Evolutionary conservation across 768 basidiomycete species (phyloP).

Genomic region (Trametes maxima): DNA sequence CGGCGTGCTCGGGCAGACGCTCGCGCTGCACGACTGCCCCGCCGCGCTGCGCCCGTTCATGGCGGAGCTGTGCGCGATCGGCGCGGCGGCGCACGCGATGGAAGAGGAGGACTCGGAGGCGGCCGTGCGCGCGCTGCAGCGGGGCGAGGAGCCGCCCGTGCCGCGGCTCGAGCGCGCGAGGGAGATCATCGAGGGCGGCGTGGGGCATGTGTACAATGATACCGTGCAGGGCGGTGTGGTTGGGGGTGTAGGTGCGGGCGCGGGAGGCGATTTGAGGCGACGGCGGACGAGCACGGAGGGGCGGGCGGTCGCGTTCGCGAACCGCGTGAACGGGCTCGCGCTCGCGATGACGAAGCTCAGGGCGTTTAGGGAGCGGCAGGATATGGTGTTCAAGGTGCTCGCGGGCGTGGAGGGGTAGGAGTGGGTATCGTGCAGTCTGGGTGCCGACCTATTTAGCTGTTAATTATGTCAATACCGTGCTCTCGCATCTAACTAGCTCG

Average conservation of each 20-base stretch:
- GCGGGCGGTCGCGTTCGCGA: constrained; percentile 72
- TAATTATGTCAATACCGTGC: not conserved
- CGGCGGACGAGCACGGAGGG: constrained; percentile 45
- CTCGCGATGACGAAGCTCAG: constrained; percentile 68
- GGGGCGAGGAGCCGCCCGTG: constrained; percentile 20
- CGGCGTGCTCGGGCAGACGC: constrained; percentile 57
- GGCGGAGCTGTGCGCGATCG: constrained; percentile 31
- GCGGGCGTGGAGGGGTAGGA: constrained; percentile 39
- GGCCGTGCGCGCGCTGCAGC: constrained; percentile 23
- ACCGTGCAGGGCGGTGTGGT: not conserved
- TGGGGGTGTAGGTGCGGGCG: not conserved
- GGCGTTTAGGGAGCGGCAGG: constrained; percentile 74
- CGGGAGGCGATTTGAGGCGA: constrained; percentile 21
- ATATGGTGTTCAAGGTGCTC: constrained; percentile 68
- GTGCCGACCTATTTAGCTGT: not conserved
- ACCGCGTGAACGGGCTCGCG: constrained; percentile 74
- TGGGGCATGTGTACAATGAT: constrained; percentile 24
- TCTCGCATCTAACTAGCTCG: not conserved
- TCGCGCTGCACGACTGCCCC: constrained; percentile 67
- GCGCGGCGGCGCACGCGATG: constrained; percentile 25
- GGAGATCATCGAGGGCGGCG: constrained; percentile 28
- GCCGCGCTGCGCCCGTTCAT: constrained; percentile 67
- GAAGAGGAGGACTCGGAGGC: constrained; percentile 31
- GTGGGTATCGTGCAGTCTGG: not conserved
- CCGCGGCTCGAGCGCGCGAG: constrained; percentile 28